These are phyloP conservation scores for Penicillium glabrum DNA, from an alignment of 2,329 filamentous ascomycete species.

Conservation along the genomic window DNA sequence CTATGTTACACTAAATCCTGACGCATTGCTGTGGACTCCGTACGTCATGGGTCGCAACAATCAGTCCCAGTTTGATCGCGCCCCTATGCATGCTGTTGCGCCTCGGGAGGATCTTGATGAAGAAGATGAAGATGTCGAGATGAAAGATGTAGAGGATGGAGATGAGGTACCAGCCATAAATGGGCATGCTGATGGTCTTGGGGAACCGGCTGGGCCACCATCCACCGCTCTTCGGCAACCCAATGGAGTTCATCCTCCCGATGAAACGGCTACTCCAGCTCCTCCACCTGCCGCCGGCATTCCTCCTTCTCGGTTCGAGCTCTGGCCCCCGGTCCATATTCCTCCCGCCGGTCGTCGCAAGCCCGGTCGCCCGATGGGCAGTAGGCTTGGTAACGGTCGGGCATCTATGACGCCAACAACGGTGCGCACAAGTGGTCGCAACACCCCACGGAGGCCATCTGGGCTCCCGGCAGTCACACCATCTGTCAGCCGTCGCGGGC, in stretches of 20 bases:
- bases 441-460: constrained; percentile 36
- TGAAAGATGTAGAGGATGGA: constrained; percentile 19
- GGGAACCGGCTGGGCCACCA: constrained; percentile 35
- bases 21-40: constrained; percentile 87
- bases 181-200: constrained; percentile 17
- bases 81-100: constrained; percentile 81
- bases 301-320: constrained; percentile 43
- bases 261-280: constrained; percentile 13
- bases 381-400: constrained; percentile 16
- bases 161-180: constrained; percentile 12
- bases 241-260: constrained; percentile 26
- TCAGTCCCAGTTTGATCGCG: constrained; percentile 78
- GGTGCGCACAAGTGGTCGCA: constrained; percentile 35
- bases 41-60: constrained; percentile 93
- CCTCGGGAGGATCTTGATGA: constrained; percentile 66
- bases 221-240: constrained; percentile 31
- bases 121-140: constrained; percentile 26
- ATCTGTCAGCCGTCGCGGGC: constrained; percentile 35
- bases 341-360: constrained; percentile 34
- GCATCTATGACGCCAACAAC: constrained; percentile 32
- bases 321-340: constrained; percentile 43
- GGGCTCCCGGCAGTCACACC: constrained; percentile 32
- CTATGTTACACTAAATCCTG: constrained; percentile 79
- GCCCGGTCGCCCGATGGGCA: constrained; percentile 40
- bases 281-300: constrained; percentile 36